Evolutionary conservation across 331 rosid genomes (phyloP).

Genomic region (Spiraea crenata): DNA sequence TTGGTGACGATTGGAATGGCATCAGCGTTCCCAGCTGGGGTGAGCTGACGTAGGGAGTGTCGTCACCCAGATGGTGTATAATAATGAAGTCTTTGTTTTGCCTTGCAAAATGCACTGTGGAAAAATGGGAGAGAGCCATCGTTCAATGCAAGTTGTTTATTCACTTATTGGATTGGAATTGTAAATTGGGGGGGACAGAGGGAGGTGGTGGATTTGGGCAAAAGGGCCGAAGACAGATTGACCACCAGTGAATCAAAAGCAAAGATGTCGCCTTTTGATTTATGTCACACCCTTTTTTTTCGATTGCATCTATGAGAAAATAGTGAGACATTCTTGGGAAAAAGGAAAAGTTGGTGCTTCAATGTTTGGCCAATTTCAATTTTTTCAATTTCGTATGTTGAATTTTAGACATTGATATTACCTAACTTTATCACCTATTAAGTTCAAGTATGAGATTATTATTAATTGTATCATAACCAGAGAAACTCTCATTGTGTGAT

Average conservation of each 20-base stretch:
- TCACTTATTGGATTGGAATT: neutral
- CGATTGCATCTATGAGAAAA: neutral
- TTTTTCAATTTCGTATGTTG: too few relatives aligned
- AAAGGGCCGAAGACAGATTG: neutral
- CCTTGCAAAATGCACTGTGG: neutral
- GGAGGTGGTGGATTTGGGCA: neutral
- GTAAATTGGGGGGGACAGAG: constrained; percentile 1
- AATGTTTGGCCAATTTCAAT: too few relatives aligned
- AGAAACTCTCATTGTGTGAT: too few relatives aligned
- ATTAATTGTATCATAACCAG: too few relatives aligned
- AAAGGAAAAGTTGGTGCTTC: too few relatives aligned
- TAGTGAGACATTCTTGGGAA: too few relatives aligned
- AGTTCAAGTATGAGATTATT: too few relatives aligned
- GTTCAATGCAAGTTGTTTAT: neutral
- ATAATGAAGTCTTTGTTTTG: constrained; percentile 4
- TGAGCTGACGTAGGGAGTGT: constrained; percentile 39
- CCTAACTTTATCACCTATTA: too few relatives aligned
- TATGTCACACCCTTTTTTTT: too few relatives aligned
- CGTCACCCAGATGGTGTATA: constrained; percentile 34
- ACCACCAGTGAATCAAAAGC: neutral
- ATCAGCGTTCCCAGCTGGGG: constrained; percentile 54
- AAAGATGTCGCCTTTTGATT: neutral
- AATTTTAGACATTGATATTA: too few relatives aligned
- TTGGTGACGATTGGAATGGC: constrained; percentile 52
- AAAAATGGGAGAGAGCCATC: neutral